Base-by-base conservation (phyloP, 2,329 filamentous ascomycete species). In the Mariannaea elegans region DNA sequence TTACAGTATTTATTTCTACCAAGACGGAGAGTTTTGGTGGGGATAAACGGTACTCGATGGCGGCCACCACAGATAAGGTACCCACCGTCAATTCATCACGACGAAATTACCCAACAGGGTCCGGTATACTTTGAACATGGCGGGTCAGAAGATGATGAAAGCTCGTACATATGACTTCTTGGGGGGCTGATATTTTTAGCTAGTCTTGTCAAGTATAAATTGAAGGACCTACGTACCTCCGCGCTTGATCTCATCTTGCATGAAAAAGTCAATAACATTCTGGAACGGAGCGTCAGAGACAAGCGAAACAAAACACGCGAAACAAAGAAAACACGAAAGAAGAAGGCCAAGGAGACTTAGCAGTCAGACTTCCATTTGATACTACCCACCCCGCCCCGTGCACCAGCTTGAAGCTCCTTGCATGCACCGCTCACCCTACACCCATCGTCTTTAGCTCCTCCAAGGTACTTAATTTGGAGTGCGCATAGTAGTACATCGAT, bases 171-270 rank as follows among this genome's bases (percentile, higher is more conserved):
- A 62, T 70, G 63, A 71, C 65, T 71, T 66, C 32, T 34, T 54
- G 41, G 50, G 54, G 62, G 50, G 54, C 51, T 67, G 59, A 64
- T 71, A 70, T 72, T 68, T 66, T 71, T 71, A 69, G 68, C 55
- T 46, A 49, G 49, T 52, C 50, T 54, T 49, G 41, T 49, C 57
- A 58, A 70, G 63, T 73, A 73, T 73, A 73, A 71, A 67, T 67
- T 51, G 59, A 56, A 62, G 49, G 65, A 59, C 49, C 16, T 48
- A 36, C 56, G 51, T 65, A 67, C 64, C 51, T 65, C 53, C 41
- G 50, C 46, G 60, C 36, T 47, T 54, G 57, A 68, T 66, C 67
- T 64, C 54, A 71, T 70, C 64, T 63, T 69, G 65, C 64, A 71
- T 27, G 24, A 27, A 27, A 70, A 44, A 61, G 53, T 64, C 58